Base-by-base conservation (phyloP, 495 filamentous ascomycete species). In the Xylaria flabelliformis region DNA sequence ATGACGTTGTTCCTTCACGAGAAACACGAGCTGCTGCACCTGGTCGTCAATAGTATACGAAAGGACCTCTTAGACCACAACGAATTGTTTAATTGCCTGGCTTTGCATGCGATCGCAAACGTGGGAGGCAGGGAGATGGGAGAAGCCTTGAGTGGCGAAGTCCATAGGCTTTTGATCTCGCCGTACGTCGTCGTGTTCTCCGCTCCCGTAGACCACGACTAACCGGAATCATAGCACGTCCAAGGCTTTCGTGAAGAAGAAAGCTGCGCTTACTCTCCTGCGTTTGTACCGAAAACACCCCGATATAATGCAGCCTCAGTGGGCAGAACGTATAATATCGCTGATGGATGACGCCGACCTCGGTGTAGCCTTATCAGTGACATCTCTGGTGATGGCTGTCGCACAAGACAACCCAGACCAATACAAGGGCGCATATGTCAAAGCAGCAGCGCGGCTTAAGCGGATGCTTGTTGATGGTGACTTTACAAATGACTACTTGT, bases 221-320 rank as follows among this genome's bases (percentile, higher is more conserved):
- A 17, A 72, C 63, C 6, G 32, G 19, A 29, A 34, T 42, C 48
- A 64, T 69, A 97, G 94, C 44, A 95, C 97, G 19, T 98, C 95
- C 0, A 98, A 98, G 82, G 88, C 96, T 1, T 99, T 99, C 68
- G 97, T 99, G 39, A 99, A 98, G 85, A 99, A 99, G 86, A 99
- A 99, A 85, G 95, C 97, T 6, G 97, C 97, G 5, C 86, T 99
- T 34, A 99, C 97, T 2, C 85, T 99, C n/a, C 90, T 99, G 34
- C 92, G 97, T 58, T 83, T 99, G 17, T 99, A 97, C 83, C 92
- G 97, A 68, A 99, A 98, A 84, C 91, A 95, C 75, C 93, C 94
- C 0, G 90, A 87, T 67, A 98, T 98, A 75, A 93, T 99, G 13
- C 93, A 97, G 79, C 93, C 92, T 58, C 94, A 98, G 85, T 99